Evolutionary conservation across 2,329 filamentous ascomycete genomes (phyloP).

Genomic region (Aspergillus pseudoterreus): DNA sequence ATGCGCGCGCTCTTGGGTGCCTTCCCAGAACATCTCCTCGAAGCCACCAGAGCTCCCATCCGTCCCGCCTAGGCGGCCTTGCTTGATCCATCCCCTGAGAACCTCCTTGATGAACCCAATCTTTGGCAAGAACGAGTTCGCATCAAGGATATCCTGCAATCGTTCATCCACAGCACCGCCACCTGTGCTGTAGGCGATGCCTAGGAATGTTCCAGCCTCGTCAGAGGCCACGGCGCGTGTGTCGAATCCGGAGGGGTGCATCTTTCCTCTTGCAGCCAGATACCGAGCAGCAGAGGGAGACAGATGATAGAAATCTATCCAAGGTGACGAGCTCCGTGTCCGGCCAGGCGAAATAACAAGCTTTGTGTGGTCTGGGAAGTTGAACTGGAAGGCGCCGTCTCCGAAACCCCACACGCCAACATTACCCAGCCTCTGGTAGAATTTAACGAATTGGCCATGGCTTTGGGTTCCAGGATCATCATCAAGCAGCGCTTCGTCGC

Average conservation of each 20-base stretch:
- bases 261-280: conserved; percentile 38
- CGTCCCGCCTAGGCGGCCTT: conserved; percentile 34
- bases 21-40: conserved; percentile 39
- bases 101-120: conserved; percentile 40
- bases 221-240: conserved; percentile 41
- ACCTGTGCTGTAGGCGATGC: conserved; percentile 35
- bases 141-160: conserved; percentile 41
- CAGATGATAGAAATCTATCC: conserved; percentile 49
- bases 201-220: conserved; percentile 38
- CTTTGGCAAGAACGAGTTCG: conserved; percentile 44
- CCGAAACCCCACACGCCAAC: conserved; percentile 53
- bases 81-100: conserved; percentile 38
- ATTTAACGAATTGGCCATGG: conserved; percentile 45
- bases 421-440: conserved; percentile 50
- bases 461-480: conserved; percentile 22
- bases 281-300: conserved; percentile 44
- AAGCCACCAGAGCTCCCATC: conserved; percentile 7
- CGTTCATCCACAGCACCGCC: conserved; percentile 33
- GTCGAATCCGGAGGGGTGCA: conserved; percentile 43
- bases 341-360: conserved; percentile 43
- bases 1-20: conserved; percentile 37
- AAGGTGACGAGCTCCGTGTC: conserved; percentile 36
- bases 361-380: conserved; percentile 52
- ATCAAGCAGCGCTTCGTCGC: conserved; percentile 30
- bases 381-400: conserved; percentile 50